These are phyloP conservation scores for Cryptomeria japonica DNA, from an alignment of 75 land plant species.

Conservation along the genomic window DNA sequence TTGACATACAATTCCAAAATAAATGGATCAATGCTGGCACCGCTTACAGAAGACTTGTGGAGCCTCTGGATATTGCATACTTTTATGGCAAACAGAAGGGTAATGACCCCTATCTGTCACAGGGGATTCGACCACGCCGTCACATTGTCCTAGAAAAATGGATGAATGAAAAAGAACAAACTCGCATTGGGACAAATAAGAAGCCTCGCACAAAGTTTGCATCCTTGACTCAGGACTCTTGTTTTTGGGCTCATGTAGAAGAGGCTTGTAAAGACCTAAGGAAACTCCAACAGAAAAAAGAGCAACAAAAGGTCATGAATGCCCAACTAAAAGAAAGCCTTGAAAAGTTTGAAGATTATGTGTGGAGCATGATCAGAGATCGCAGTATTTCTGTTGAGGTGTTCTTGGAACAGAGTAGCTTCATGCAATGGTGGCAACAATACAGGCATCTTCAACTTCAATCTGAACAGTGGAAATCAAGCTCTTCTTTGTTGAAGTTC, in stretches of 20 bases:
- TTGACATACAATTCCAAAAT: conserved; percentile 11
- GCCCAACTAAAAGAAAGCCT: neutral
- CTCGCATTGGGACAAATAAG: neutral
- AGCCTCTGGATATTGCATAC: conserved; percentile 21
- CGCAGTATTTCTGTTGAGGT: neutral
- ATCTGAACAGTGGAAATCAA: conserved; percentile 3
- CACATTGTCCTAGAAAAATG: conserved; percentile 14
- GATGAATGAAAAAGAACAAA: conserved; percentile 8
- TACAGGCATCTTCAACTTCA: conserved; percentile 5
- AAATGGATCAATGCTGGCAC: conserved; percentile 25
- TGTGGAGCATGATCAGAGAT: neutral
- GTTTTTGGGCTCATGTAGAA: conserved; percentile 13
- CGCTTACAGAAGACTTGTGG: conserved; percentile 18
- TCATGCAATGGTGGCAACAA: conserved; percentile 6
- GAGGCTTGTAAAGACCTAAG: conserved; percentile 4
- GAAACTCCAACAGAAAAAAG: neutral
- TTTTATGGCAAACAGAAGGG: conserved; percentile 14
- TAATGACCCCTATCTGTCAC: neutral
- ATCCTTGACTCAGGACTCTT: conserved; percentile 5
- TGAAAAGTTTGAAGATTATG: conserved; percentile 6
- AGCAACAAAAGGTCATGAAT: neutral
- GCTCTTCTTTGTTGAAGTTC: neutral
- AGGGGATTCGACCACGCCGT: conserved; percentile 6
- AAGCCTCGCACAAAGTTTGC: conserved; percentile 8
- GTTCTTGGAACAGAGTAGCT: conserved; percentile 8